Evolutionary conservation across 257 asterid species (phyloP).

Genomic region (Gentiana straminea): DNA sequence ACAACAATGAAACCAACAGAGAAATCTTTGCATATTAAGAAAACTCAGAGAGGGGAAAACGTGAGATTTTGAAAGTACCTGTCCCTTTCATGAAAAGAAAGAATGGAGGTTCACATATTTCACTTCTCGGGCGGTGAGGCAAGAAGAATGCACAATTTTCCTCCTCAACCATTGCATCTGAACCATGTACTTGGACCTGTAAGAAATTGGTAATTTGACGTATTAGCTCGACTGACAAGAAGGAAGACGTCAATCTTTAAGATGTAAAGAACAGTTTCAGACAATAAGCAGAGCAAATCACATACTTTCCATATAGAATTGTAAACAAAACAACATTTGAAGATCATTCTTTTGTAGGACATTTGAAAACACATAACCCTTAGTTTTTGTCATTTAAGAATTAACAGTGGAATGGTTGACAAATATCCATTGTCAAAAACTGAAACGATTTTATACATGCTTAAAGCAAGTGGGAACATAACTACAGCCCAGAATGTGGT

Average conservation of each 20-base stretch:
- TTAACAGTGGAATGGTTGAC: neutral
- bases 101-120: conserved; percentile 71
- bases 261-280: no score
- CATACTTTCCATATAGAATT: no score
- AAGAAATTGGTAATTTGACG: conserved; percentile 1
- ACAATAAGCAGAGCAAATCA: no score
- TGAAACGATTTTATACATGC: no score
- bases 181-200: conserved; percentile 97
- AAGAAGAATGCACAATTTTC: conserved; percentile 90
- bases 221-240: no score
- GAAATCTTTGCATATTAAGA: neutral
- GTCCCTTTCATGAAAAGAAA: conserved; percentile 99
- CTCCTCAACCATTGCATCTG: conserved; percentile 97
- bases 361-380: neutral
- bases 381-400: neutral
- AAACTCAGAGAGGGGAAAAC: neutral
- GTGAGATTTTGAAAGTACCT: conserved; percentile 28
- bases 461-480: no score
- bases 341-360: neutral
- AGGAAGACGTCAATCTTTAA: no score
- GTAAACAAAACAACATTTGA: neutral
- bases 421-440: no score
- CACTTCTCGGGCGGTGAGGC: conserved; percentile 85
- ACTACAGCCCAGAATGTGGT: no score
- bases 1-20: conserved; percentile 1